phyloP scores from a whole-genome alignment of 2,329 filamentous ascomycete genomes.

The Cordyceps militaris region DNA sequence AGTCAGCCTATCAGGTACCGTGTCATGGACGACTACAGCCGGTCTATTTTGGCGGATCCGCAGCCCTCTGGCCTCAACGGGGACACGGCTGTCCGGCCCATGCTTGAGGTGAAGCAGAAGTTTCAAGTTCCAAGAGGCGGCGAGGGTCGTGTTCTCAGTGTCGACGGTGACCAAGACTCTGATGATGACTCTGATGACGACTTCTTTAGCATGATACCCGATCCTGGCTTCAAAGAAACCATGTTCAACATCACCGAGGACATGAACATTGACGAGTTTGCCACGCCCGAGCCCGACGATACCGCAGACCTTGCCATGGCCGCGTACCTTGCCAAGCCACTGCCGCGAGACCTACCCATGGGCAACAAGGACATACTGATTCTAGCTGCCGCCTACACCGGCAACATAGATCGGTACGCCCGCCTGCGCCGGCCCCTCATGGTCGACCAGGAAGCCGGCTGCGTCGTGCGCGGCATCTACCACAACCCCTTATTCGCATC shows the following conservation, averaged over 20 bases:
- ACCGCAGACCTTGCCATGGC: not conserved
- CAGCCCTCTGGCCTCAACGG: constrained; percentile 8
- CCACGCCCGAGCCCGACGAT: not conserved
- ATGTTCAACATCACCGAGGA: constrained; percentile 14
- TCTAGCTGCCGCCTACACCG: constrained; percentile 29
- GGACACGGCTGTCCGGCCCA: not conserved
- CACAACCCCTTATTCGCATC: not conserved
- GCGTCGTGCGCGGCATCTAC: constrained; percentile 2
- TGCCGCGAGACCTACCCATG: constrained; percentile 30
- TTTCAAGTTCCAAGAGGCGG: not conserved
- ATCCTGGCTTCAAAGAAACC: not conserved
- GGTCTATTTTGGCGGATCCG: constrained; percentile 15
- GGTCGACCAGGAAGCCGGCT: not conserved
- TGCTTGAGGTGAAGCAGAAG: not conserved
- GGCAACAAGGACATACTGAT: constrained; percentile 33
- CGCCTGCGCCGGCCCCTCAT: constrained; percentile 26
- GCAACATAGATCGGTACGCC: constrained; percentile 33
- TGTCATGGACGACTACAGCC: constrained; percentile 30
- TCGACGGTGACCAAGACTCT: not conserved
- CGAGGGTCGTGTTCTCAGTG: not conserved
- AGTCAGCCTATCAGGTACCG: constrained; percentile 19
- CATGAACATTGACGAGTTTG: constrained; percentile 1
- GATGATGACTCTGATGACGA: not conserved
- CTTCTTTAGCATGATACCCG: not conserved
- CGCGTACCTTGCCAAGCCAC: constrained; percentile 16